Conservation (phyloP, 2,329 filamentous ascomycete species). For the Lecanoromycetidae sp. region DNA sequence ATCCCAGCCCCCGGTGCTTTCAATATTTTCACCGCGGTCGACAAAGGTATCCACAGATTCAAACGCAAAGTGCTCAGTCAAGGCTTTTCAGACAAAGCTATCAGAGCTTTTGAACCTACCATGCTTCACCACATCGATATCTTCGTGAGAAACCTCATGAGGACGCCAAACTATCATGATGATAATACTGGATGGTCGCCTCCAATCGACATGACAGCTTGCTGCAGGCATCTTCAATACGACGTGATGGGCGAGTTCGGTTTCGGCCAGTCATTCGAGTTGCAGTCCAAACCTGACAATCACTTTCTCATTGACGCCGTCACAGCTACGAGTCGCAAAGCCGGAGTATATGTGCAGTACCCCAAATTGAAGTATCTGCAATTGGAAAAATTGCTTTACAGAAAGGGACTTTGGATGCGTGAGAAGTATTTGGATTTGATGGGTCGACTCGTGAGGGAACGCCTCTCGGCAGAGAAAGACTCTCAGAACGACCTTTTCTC, state of each 20-base stretch:
- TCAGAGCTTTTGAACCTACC: slow-evolving; percentile 19
- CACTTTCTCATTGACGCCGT: slow-evolving; percentile 9
- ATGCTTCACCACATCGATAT: slow-evolving; percentile 18
- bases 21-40: slow-evolving; percentile 3
- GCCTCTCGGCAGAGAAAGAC: not conserved
- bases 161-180: not conserved
- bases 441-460: not conserved
- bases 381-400: not conserved
- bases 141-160: slow-evolving; percentile 10
- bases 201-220: slow-evolving; percentile 34
- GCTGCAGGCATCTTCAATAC: slow-evolving; percentile 17
- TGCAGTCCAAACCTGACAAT: not conserved
- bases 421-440: not conserved
- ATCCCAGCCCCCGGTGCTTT: not conserved
- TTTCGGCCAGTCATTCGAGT: slow-evolving; percentile 5
- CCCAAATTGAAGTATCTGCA: not conserved
- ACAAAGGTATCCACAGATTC: slow-evolving; percentile 6
- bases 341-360: slow-evolving; percentile 1
- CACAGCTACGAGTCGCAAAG: not conserved
- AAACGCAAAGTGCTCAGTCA: slow-evolving; percentile 1
- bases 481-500: slow-evolving; percentile 33
- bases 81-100: slow-evolving; percentile 13
- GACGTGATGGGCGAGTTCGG: slow-evolving; percentile 9
- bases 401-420: not conserved
- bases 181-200: slow-evolving; percentile 28